Percentiles rank a stretch among this genome's conserved stretches.
phyloP scores from a whole-genome alignment of 768 basidiomycete species.

The Rhodosporidiobolus sp. region DNA sequence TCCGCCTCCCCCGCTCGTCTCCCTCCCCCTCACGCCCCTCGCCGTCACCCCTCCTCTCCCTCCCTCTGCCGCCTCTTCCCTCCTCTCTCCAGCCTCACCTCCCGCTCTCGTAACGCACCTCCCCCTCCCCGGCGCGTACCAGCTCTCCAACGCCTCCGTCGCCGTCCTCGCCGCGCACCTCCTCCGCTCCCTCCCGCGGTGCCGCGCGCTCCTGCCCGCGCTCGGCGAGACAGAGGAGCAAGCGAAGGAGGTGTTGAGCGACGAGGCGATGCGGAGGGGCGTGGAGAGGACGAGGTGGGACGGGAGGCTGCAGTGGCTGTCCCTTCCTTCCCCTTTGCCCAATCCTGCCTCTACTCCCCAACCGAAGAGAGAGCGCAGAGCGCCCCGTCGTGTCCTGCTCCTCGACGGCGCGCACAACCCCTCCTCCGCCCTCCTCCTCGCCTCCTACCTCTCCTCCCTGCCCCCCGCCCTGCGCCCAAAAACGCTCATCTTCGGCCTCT shows the following conservation, averaged over 20 bases:
- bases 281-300: slow-evolving; percentile 67
- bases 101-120: slow-evolving; percentile 47
- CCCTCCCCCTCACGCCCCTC: neutral
- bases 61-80: neutral
- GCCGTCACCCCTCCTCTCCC: neutral
- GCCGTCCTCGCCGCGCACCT: slow-evolving; percentile 64
- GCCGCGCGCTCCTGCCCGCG: slow-evolving; percentile 41
- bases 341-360: neutral
- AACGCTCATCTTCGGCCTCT: slow-evolving; percentile 76
- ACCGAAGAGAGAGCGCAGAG: too few species aligned
- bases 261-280: slow-evolving; percentile 58
- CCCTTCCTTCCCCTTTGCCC: slow-evolving; percentile 47
- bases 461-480: slow-evolving; percentile 50
- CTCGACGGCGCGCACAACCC: slow-evolving; percentile 94
- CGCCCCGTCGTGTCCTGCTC: slow-evolving; percentile 53
- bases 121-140: slow-evolving; percentile 75
- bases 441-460: slow-evolving; percentile 59
- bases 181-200: slow-evolving; percentile 54
- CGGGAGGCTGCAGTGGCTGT: slow-evolving; percentile 70
- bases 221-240: slow-evolving; percentile 31
- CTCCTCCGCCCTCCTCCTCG: slow-evolving; percentile 67
- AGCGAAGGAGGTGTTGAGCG: slow-evolving; percentile 50
- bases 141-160: slow-evolving; percentile 75
- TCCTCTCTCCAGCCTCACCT: neutral
- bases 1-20: neutral